These are phyloP conservation scores for Royoungia palumana DNA, from an alignment of 768 basidiomycete species.

Conservation along the genomic window DNA sequence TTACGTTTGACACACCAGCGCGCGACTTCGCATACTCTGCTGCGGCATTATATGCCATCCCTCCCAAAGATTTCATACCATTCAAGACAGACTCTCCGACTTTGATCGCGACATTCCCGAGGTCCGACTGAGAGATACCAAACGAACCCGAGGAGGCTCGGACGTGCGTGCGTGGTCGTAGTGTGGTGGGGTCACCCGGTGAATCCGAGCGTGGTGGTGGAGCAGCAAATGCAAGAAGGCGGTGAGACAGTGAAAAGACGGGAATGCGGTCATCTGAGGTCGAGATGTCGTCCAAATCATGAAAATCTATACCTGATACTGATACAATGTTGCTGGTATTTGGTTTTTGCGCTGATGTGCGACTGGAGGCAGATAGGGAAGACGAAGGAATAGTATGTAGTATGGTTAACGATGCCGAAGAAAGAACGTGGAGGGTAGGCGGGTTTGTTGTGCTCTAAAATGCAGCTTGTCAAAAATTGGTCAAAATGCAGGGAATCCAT, in stretches of 20 bases:
- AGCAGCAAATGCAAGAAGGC: slow-evolving; percentile 61
- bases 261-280: slow-evolving; percentile 37
- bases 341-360: slow-evolving; percentile 32
- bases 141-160: slow-evolving; percentile 27
- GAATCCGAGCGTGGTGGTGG: slow-evolving; percentile 30
- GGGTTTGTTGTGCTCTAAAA: slow-evolving; percentile 57
- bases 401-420: slow-evolving; percentile 48
- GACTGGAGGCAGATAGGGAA: slow-evolving; percentile 44
- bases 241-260: slow-evolving; percentile 56
- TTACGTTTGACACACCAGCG: slow-evolving; percentile 8
- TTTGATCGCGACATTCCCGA: slow-evolving; percentile 53
- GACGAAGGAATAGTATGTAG: slow-evolving; percentile 49
- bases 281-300: slow-evolving; percentile 16
- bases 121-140: slow-evolving; percentile 43
- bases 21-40: slow-evolving; percentile 38
- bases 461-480: not conserved
- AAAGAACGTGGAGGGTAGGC: slow-evolving; percentile 53
- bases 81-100: slow-evolving; percentile 61
- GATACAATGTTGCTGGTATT: slow-evolving; percentile 40
- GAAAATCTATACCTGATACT: slow-evolving; percentile 33
- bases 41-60: slow-evolving; percentile 54
- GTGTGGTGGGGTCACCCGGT: slow-evolving; percentile 12
- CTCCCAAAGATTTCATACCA: slow-evolving; percentile 62
- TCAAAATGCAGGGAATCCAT: not conserved
- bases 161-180: slow-evolving; percentile 21